A percentile compares a stretch with the other conserved stretches of the same genome.
Evolutionary conservation across 768 basidiomycete genomes (phyloP).

Genomic region (Tulasnella sp.): DNA sequence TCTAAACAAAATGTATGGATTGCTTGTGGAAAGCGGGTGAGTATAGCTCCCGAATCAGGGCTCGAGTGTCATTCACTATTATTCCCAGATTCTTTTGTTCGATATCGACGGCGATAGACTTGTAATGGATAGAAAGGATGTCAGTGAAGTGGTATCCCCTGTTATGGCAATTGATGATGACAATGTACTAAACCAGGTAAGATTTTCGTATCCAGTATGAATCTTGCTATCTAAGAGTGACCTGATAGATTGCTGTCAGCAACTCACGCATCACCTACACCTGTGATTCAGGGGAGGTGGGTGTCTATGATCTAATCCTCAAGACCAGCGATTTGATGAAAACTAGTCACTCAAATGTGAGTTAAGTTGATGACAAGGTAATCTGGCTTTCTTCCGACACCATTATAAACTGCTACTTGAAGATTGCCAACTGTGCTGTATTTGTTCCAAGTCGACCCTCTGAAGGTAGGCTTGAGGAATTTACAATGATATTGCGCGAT

Average conservation of each 20-base stretch:
- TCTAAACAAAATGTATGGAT: slow-evolving; percentile 42
- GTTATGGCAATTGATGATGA: slow-evolving; percentile 33
- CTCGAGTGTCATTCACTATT: background rate
- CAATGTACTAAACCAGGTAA: slow-evolving; percentile 59
- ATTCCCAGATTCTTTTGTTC: slow-evolving; percentile 30
- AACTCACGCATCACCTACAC: slow-evolving; percentile 48
- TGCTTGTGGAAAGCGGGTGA: slow-evolving; percentile 47
- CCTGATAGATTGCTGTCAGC: slow-evolving; percentile 38
- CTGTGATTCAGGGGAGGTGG: slow-evolving; percentile 55
- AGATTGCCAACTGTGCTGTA: slow-evolving; percentile 59
- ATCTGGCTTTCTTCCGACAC: background rate
- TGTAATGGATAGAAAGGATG: slow-evolving; percentile 42
- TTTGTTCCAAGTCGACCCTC: slow-evolving; percentile 59
- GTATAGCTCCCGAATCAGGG: slow-evolving; percentile 14
- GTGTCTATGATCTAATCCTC: slow-evolving; percentile 46
- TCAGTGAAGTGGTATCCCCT: slow-evolving; percentile 33
- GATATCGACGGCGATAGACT: slow-evolving; percentile 37
- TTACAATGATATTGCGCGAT: background rate
- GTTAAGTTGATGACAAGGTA: slow-evolving; percentile 17
- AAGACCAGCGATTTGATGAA: slow-evolving; percentile 43
- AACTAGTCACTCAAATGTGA: slow-evolving; percentile 47
- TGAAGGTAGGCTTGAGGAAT: slow-evolving; percentile 29
- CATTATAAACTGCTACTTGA: slow-evolving; percentile 1
- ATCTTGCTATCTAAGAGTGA: slow-evolving; percentile 20
- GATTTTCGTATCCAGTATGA: slow-evolving; percentile 19